Percentiles rank a stretch among this genome's conserved stretches.
phyloP scores from a whole-genome alignment of 768 basidiomycete species.

The Amanita jacksonii region DNA sequence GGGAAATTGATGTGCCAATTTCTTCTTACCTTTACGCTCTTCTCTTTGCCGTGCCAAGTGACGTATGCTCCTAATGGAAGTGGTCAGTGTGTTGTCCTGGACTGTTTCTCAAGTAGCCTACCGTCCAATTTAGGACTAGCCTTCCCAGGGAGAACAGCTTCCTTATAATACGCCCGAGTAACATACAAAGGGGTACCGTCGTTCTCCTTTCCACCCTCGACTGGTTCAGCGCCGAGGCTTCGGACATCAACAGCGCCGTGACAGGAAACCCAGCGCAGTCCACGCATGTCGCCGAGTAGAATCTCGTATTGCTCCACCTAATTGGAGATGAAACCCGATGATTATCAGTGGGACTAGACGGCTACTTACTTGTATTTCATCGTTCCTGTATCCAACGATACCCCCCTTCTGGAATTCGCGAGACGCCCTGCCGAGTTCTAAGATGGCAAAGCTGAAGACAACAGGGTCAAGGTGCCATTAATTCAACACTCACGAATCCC shows the following conservation, averaged over 20 bases:
- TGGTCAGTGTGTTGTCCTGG: not conserved
- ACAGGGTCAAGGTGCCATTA: slow-evolving; percentile 12
- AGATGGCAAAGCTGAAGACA: slow-evolving; percentile 5
- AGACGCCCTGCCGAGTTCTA: slow-evolving; percentile 64
- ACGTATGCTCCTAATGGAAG: slow-evolving; percentile 40
- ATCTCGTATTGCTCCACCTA: slow-evolving; percentile 59
- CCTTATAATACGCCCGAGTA: slow-evolving; percentile 44
- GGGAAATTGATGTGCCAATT: no score
- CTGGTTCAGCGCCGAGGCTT: slow-evolving; percentile 37
- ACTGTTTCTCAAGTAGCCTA: slow-evolving; percentile 13
- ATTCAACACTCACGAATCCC: slow-evolving; percentile 44
- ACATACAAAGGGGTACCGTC: slow-evolving; percentile 55
- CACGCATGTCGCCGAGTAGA: slow-evolving; percentile 52
- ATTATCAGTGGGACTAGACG: not conserved
- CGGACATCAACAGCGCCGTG: slow-evolving; percentile 36
- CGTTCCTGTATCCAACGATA: slow-evolving; percentile 49
- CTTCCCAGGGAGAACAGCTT: slow-evolving; percentile 56
- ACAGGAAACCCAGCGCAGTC: slow-evolving; percentile 47
- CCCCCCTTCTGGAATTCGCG: slow-evolving; percentile 48
- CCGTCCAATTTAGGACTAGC: slow-evolving; percentile 44
- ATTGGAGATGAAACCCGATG: not conserved
- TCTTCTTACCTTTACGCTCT: slow-evolving; percentile 33
- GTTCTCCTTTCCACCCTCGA: slow-evolving; percentile 60
- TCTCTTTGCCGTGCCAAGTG: slow-evolving; percentile 42
- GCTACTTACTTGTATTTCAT: slow-evolving; percentile 47